These are phyloP conservation scores for Colletotrichum sp. DNA, from an alignment of 2,329 filamentous ascomycete species.

Conservation along the genomic window DNA sequence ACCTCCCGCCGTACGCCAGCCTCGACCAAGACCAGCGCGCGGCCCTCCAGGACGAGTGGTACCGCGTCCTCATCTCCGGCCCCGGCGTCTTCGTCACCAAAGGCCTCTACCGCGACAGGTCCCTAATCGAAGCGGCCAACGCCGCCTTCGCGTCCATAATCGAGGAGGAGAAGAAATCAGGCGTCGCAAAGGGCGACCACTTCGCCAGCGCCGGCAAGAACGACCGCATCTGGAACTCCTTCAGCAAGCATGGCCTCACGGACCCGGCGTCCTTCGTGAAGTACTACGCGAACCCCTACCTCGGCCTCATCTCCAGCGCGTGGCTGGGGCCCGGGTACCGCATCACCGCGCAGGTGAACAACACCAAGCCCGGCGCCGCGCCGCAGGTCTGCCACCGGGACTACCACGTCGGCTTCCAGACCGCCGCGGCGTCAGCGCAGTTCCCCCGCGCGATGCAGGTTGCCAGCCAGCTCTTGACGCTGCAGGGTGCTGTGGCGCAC, in stretches of 20 bases:
- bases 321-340: slow-evolving; percentile 67
- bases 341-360: slow-evolving; percentile 67
- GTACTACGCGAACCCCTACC: slow-evolving; percentile 67
- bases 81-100: slow-evolving; percentile 66
- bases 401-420: slow-evolving; percentile 70
- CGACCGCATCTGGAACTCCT: slow-evolving; percentile 70
- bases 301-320: slow-evolving; percentile 53
- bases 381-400: slow-evolving; percentile 66
- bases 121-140: slow-evolving; percentile 51
- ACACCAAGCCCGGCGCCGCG: slow-evolving; percentile 62
- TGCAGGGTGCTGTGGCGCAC: slow-evolving; percentile 69
- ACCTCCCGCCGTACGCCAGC: slow-evolving; percentile 41
- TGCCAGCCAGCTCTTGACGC: slow-evolving; percentile 61
- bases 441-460: slow-evolving; percentile 59
- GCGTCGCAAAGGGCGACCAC: slow-evolving; percentile 58
- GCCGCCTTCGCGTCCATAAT: slow-evolving; percentile 54
- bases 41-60: slow-evolving; percentile 64
- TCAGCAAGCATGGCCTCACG: slow-evolving; percentile 62
- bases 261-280: slow-evolving; percentile 57
- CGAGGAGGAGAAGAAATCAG: slow-evolving; percentile 39
- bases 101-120: slow-evolving; percentile 49
- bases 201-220: slow-evolving; percentile 63
- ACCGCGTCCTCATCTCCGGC: slow-evolving; percentile 59
- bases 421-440: slow-evolving; percentile 44
- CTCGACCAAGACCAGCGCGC: slow-evolving; percentile 26